Evolutionary conservation across 2,329 filamentous ascomycete genomes (phyloP).

Genomic region (Trichoderma brevicompactum): DNA sequence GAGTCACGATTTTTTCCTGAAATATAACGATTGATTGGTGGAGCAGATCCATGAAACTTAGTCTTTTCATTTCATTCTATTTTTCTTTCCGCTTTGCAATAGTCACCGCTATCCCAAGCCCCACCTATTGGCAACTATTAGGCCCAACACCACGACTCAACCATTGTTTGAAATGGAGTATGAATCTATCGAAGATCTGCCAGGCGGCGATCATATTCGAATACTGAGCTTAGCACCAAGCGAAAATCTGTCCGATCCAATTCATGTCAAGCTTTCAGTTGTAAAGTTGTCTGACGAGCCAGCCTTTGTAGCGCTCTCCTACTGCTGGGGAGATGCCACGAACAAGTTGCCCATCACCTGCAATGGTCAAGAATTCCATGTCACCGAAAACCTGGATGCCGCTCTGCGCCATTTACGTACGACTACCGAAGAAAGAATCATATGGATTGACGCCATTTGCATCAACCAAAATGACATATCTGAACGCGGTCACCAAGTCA

Average conservation of each 20-base stretch:
- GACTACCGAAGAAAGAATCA: neutral
- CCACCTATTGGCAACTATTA: neutral
- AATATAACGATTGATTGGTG: neutral
- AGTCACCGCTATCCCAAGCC: neutral
- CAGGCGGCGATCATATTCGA: slow-evolving; percentile 21
- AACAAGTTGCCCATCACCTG: slow-evolving; percentile 15
- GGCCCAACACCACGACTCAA: neutral
- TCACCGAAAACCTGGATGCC: slow-evolving; percentile 19
- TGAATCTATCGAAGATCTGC: slow-evolving; percentile 32
- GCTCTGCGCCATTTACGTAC: slow-evolving; percentile 20
- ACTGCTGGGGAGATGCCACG: slow-evolving; percentile 20
- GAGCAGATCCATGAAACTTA: neutral
- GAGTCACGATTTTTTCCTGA: neutral
- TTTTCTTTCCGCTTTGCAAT: neutral
- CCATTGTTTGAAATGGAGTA: slow-evolving; percentile 11
- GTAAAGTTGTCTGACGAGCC: neutral
- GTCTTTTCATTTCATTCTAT: neutral
- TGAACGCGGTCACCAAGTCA: slow-evolving; percentile 21
- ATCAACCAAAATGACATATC: neutral
- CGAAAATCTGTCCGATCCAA: slow-evolving; percentile 10
- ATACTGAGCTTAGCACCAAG: slow-evolving; percentile 9
- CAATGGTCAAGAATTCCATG: slow-evolving; percentile 7
- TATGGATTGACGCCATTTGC: slow-evolving; percentile 27
- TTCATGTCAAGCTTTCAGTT: neutral
- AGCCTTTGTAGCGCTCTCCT: slow-evolving; percentile 5